Base-by-base conservation (phyloP, 164 flowering plant species). In the Umbilicus rupestris region DNA sequence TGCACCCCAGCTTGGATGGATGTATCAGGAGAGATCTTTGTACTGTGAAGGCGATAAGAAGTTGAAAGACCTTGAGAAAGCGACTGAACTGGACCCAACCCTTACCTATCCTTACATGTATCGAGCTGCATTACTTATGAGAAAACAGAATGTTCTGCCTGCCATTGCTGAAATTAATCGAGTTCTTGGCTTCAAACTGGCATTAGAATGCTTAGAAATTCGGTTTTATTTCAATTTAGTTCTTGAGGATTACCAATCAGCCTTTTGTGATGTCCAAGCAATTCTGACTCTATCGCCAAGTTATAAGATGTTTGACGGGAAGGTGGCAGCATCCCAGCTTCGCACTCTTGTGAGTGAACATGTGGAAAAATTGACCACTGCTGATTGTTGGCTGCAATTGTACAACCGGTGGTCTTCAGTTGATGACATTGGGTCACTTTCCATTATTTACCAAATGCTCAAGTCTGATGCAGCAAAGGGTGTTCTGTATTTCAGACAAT, bases 361-460 rank as follows among this genome's bases (percentile, higher is more conserved):
- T 82, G 97, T 95, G 29, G 87, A 84, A 55, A 83, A 78, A 64
- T 95, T 97, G 99, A 88, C 96, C 22, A 78, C 94, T 22, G 97
- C 93, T 37, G 99, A 95, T 82, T 95, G 97, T 76, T 95, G 97
- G 99, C 60, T 89, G 72, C 95, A 89, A 69, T 77, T 95, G 69
- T 95, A 95, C 73, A 92, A 95, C 68, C 78, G 90, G 60, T 95
- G 99, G 99, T 95, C 99, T 73, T 83, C 91, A 22, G 99, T 95
- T 67, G 99, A 95, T 83, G 99, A 95, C 78, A 89, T 91, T 76
- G 99, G 97, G 24, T 95, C 99, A 4, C 88, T 94, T 45, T 95
- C 97, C 31, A 96, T 95, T 52, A 91, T 95, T 59, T 94, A 85
- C 76, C 99, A 91, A 76, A 95, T 91, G 97, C 99, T 95, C 42